Evolutionary conservation across 306 rosid species (phyloP).

Genomic region (Casuarina equisetifolia): DNA sequence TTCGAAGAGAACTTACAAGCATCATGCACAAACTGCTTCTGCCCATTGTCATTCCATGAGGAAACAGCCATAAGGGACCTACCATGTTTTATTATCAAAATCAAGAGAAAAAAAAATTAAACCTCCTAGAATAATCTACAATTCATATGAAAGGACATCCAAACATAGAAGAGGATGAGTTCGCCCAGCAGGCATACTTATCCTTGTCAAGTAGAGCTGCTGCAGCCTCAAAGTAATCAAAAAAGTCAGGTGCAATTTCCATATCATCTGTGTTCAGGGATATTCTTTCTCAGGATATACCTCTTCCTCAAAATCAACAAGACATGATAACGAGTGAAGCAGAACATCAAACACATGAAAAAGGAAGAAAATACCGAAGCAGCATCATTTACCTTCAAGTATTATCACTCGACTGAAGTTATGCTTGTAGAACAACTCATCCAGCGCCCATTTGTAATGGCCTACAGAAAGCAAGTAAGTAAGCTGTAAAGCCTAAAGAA

Average conservation of each 20-base stretch:
- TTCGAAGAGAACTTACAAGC: conserved; percentile 59
- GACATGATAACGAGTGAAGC: not conserved
- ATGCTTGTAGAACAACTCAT: conserved; percentile 76
- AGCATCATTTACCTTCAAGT: conserved; percentile 78
- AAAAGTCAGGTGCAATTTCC: conserved; percentile 99
- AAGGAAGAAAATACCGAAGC: conserved; percentile 6
- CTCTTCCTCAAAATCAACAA: not conserved
- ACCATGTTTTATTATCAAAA: conserved; percentile 29
- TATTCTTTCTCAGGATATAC: conserved; percentile 23
- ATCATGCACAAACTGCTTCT: conserved; percentile 91
- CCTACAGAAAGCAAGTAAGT: conserved; percentile 45
- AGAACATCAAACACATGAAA: not conserved
- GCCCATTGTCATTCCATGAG: conserved; percentile 99
- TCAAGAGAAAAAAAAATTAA: conserved; percentile 21
- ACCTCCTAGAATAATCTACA: not conserved
- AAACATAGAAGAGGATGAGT: conserved; percentile 12
- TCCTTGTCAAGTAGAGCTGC: conserved; percentile 83
- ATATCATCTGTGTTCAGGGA: conserved; percentile 74
- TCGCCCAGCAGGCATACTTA: conserved; percentile 55
- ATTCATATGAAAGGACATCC: conserved; percentile 1
- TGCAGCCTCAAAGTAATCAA: conserved; percentile 87
- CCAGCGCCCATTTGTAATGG: conserved; percentile 98
- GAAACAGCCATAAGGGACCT: conserved; percentile 97
- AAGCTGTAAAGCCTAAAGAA: not conserved
- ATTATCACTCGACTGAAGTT: conserved; percentile 80